phyloP scores from a whole-genome alignment of 2,329 filamentous ascomycete genomes.

The Fusarium chaquense region DNA sequence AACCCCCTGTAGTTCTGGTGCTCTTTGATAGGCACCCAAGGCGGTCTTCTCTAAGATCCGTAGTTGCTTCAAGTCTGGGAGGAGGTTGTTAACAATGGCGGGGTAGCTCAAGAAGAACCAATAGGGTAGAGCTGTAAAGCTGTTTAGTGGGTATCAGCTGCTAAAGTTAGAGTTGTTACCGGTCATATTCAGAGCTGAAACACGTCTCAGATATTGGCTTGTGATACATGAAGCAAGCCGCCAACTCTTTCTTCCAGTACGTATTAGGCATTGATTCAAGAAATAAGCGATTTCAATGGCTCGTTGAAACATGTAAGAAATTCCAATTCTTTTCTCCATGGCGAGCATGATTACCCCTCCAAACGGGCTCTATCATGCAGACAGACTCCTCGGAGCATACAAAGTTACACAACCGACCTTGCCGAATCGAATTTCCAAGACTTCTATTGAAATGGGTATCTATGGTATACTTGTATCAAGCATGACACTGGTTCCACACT shows the following conservation, averaged over 20 bases:
- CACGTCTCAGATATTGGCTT: constrained; percentile 41
- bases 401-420: constrained; percentile 4
- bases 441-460: constrained; percentile 29
- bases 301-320: neutral
- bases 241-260: neutral
- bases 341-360: neutral
- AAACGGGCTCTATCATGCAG: constrained; percentile 18
- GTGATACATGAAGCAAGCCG: constrained; percentile 28
- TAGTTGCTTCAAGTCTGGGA: constrained; percentile 27
- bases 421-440: neutral
- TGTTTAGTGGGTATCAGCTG: constrained; percentile 25
- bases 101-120: constrained; percentile 36
- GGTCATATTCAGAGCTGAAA: constrained; percentile 38
- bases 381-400: constrained; percentile 2
- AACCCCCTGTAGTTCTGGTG: constrained; percentile 8
- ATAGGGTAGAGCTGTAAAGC: constrained; percentile 1
- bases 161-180: constrained; percentile 31
- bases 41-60: constrained; percentile 5
- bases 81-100: constrained; percentile 36
- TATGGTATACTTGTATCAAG: constrained; percentile 18
- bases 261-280: neutral
- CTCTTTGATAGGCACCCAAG: constrained; percentile 1
- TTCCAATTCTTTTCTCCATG: neutral
- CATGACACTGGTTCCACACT: neutral
- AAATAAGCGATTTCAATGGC: neutral